These are phyloP conservation scores for Micractinium conductrix DNA, from an alignment of 139 green algal species.

Conservation along the genomic window DNA sequence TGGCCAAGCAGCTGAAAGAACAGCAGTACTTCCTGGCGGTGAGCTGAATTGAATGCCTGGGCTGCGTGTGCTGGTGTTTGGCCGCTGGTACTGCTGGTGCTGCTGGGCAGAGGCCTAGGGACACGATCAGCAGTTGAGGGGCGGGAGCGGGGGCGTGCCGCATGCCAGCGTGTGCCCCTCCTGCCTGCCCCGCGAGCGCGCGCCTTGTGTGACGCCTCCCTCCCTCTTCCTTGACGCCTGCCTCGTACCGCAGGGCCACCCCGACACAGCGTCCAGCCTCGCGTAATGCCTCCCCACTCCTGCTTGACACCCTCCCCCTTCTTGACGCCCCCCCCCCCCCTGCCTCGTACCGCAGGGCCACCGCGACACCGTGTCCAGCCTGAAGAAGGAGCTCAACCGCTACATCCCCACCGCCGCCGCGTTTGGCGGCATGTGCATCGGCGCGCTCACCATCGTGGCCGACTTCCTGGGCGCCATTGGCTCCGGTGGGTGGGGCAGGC, in stretches of 20 bases:
- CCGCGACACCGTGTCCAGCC: constrained; percentile 73
- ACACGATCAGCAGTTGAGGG: too few relatives aligned
- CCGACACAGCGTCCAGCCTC: too few relatives aligned
- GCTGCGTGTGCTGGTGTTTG: too few relatives aligned
- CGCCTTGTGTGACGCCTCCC: too few relatives aligned
- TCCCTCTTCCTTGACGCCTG: too few relatives aligned
- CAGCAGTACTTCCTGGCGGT: constrained; percentile 95
- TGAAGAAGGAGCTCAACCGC: constrained; percentile 98
- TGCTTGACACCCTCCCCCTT: neutral
- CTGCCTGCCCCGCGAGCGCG: too few relatives aligned
- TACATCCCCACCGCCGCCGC: constrained; percentile 95
- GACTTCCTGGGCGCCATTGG: constrained; percentile 96
- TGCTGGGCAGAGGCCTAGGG: too few relatives aligned
- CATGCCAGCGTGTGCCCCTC: too few relatives aligned
- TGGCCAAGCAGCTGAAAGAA: constrained; percentile 98
- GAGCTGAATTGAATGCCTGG: neutral
- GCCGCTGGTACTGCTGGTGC: too few relatives aligned
- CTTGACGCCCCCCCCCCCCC: neutral
- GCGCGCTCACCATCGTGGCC: constrained; percentile 96
- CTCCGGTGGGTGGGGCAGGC: constrained; percentile 32
- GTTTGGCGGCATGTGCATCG: constrained; percentile 99
- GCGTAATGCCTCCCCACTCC: too few relatives aligned
- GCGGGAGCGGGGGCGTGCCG: too few relatives aligned
- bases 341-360: constrained; percentile 52
- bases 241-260: too few relatives aligned